Base-by-base conservation (phyloP, 2,329 filamentous ascomycete species). In the Davidsoniella virescens region DNA sequence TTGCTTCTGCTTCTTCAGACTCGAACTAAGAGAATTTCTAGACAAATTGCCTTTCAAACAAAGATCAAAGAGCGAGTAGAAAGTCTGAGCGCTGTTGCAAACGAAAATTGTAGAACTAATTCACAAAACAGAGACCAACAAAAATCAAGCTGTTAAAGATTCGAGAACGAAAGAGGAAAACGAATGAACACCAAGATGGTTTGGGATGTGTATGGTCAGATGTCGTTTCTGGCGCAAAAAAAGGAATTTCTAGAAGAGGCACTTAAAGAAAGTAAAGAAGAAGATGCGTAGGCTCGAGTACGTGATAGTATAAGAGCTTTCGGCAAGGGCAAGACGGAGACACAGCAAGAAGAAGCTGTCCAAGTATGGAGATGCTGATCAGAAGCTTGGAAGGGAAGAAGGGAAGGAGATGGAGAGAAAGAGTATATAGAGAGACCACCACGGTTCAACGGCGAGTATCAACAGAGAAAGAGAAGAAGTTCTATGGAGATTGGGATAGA, bases 151-250 rank as follows among this genome's bases (percentile, higher is more conserved):
- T 50, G 17, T 6, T 12, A 37, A 12, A 45, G 8, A 40, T 41
- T 33, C 23, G 33, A 23, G 29, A 18, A 38, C 25, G 52, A 54
- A 37, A 41, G 33, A 43, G 16, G 38, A 26, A 40, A 51, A 51
- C 36, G 44, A 47, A 41, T 45, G 49, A 23, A 17, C 36, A 47
- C 42, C 49, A 25, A 16, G 25, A 40, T 39, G 49, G 48, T 33
- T 38, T 26, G 47, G 38, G 48, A 53, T 44, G 45, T 29, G 29
- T 33, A 33, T 33, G 12, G 29, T 33, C 12, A 33, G 12, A 33
- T 33, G 29, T 33, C 29, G 8, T 33, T 33, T 33, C 29, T 33
- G 12, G 7, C 9, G 29, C 37, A 47, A 55, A 49, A 52, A 39
- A 54, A 47, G 18, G 18, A 18, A 37, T 25, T 47, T 47, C 44